phyloP scores from a whole-genome alignment of 148 eudicot genomes.

The Selenicereus undatus region DNA sequence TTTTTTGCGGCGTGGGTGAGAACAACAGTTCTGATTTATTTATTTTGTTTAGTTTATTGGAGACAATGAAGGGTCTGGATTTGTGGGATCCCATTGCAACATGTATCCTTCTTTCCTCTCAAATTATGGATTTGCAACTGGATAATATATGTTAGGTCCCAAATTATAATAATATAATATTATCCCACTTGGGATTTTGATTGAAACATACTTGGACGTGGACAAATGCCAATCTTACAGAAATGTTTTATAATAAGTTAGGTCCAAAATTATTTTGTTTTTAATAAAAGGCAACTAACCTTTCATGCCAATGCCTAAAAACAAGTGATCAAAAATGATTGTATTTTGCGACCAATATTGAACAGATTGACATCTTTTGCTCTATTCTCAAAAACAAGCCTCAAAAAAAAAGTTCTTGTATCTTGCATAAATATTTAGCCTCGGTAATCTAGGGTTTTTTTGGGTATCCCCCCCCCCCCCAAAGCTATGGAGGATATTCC shows the following conservation, averaged over 20 bases:
- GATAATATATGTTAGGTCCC: not conserved
- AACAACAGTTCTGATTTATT: too few relatives aligned
- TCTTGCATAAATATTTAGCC: not conserved
- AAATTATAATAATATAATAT: not conserved
- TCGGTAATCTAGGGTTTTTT: too few relatives aligned
- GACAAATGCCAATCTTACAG: not conserved
- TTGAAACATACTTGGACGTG: not conserved
- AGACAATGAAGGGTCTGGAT: too few relatives aligned
- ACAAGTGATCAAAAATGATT: too few relatives aligned
- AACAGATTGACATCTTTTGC: not conserved
- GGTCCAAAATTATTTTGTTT: not conserved
- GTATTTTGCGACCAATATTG: not conserved
- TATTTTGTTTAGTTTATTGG: too few relatives aligned
- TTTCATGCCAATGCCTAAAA: not conserved
- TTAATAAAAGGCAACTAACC: not conserved
- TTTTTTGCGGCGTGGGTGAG: too few relatives aligned
- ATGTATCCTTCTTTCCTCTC: too few relatives aligned
- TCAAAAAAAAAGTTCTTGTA: not conserved
- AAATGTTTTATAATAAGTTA: not conserved
- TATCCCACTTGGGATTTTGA: not conserved
- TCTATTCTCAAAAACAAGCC: not conserved
- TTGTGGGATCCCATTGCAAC: too few relatives aligned
- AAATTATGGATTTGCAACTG: too few relatives aligned
- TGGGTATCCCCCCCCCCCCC: too few relatives aligned
- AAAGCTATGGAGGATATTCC: not conserved